Conservation (phyloP, 345 rosid species). For the Dimocarpus longan region DNA sequence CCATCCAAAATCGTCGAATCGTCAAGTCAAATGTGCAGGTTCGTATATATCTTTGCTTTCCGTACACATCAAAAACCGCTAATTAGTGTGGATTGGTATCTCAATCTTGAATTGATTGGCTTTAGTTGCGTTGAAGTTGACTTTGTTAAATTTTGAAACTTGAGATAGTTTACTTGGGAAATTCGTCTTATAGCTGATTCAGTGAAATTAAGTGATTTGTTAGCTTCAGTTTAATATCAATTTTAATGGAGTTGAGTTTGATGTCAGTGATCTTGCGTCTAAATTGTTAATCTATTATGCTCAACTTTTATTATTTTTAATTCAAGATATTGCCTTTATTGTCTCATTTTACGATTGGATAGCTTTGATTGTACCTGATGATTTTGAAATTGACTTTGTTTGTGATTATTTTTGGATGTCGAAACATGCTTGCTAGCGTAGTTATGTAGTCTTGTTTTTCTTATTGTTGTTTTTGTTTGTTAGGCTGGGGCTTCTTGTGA, state of each 20-base stretch:
- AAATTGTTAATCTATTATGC: neutral
- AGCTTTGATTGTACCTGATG: neutral
- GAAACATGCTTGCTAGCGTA: neutral
- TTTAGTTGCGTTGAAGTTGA: neutral
- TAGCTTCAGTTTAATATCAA: neutral
- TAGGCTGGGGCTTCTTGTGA: conserved; percentile 68
- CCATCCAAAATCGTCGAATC: conserved; percentile 35
- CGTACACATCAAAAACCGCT: neutral
- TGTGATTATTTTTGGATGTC: too few relatives aligned
- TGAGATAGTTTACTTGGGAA: conserved; percentile 13
- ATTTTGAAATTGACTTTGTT: neutral
- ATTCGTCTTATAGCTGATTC: neutral
- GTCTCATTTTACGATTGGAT: neutral
- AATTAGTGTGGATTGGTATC: neutral
- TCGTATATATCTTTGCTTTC: neutral
- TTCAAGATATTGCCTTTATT: neutral
- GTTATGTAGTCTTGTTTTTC: neutral
- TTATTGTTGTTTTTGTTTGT: conserved; percentile 28
- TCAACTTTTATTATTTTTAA: neutral
- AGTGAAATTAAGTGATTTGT: neutral
- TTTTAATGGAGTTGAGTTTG: neutral
- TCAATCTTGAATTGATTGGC: neutral
- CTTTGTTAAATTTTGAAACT: neutral
- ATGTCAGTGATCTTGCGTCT: neutral
- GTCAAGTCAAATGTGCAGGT: conserved; percentile 54